Percentiles rank a stretch among this genome's conserved stretches.
Conservation (phyloP, 2,329 filamentous ascomycete genomes). For the Diatrype stigma region DNA sequence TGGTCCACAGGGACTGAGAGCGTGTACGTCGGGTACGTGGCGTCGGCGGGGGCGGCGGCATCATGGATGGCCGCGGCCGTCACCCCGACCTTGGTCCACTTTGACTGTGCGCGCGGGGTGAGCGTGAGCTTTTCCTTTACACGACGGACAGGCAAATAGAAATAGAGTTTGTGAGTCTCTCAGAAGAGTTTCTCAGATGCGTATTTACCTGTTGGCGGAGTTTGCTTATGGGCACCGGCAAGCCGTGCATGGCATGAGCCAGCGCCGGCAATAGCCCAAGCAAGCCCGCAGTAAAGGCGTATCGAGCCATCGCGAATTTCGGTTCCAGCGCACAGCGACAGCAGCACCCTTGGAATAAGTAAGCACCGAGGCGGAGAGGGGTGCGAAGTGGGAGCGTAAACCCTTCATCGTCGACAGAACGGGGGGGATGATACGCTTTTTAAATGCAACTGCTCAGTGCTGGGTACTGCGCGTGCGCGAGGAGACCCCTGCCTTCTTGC, state of each 20-base stretch:
- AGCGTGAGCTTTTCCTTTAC: too few relatives aligned
- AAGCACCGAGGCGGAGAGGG: neutral
- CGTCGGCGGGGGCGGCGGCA: neutral
- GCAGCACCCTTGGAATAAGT: neutral
- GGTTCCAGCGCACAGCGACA: neutral
- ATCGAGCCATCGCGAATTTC: neutral
- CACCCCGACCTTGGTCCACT: neutral
- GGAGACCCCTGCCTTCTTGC: neutral
- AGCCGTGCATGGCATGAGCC: neutral
- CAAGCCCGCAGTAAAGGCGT: neutral
- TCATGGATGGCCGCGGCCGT: neutral
- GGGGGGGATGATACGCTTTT: neutral
- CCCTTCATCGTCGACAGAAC: neutral
- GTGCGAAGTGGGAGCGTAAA: neutral
- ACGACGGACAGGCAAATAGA: neutral
- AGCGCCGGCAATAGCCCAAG: neutral
- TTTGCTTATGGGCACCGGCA: neutral
- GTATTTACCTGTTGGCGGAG: neutral
- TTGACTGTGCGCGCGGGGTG: neutral
- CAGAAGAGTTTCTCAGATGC: neutral
- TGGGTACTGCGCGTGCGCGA: too few relatives aligned
- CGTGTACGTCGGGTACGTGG: neutral
- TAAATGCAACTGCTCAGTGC: too few relatives aligned
- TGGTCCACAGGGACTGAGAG: conserved; percentile 16
- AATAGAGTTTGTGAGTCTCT: neutral